A percentile compares a stretch with the other conserved stretches of the same genome.
phyloP scores from a whole-genome alignment of 495 filamentous ascomycete genomes.

The Penicillium turbatum region DNA sequence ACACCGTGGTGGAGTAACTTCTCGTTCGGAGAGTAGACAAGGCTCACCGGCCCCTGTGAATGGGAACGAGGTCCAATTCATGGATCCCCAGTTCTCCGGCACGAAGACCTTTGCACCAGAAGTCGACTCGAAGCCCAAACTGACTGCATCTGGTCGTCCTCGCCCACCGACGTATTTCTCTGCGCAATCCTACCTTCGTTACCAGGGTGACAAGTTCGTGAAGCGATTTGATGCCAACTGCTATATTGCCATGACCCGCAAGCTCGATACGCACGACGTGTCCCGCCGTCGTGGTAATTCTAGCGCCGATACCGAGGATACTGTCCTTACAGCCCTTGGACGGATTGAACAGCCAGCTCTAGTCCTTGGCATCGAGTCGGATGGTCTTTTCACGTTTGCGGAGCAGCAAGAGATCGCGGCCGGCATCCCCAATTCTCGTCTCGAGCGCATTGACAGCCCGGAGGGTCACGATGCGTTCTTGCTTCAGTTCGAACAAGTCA shows the following conservation, averaged over 20 bases:
- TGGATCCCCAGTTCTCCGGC: constrained; percentile 77
- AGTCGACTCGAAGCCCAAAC: constrained; percentile 12
- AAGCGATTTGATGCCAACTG: constrained; percentile 96
- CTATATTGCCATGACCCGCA: constrained; percentile 97
- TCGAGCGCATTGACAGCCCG: constrained; percentile 84
- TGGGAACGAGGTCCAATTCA: constrained; percentile 39
- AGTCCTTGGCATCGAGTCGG: constrained; percentile 87
- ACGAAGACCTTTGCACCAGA: constrained; percentile 47
- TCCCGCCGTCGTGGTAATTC: constrained; percentile 59
- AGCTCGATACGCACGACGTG: constrained; percentile 97
- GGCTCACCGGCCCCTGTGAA: constrained; percentile 29
- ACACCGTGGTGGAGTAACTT: constrained; percentile 55
- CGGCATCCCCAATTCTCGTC: constrained; percentile 69
- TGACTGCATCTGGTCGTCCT: constrained; percentile 32
- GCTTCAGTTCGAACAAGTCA: constrained; percentile 95
- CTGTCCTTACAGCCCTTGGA: constrained; percentile 67
- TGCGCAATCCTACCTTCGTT: constrained; percentile 95
- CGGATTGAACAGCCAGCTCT: constrained; percentile 82
- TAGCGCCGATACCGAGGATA: constrained; percentile 38
- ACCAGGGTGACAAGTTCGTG: constrained; percentile 95
- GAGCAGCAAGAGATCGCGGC: constrained; percentile 90
- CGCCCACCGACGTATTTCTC: constrained; percentile 85
- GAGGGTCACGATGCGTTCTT: constrained; percentile 97
- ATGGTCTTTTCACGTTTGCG: constrained; percentile 93
- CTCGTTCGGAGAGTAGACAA: constrained; percentile 34